Conservation (phyloP, 1,139 yeast genomes). For the Debaryomyces sp. region DNA sequence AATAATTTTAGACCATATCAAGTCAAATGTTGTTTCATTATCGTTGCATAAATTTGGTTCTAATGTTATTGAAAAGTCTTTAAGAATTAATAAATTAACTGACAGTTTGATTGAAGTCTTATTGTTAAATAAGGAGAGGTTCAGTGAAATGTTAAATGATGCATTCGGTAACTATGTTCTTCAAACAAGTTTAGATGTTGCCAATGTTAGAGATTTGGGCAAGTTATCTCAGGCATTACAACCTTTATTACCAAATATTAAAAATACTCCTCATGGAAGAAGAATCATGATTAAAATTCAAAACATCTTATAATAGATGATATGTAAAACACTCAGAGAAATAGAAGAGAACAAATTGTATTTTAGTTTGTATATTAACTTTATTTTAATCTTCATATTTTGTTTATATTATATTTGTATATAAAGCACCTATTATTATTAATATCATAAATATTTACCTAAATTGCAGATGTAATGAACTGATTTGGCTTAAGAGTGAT, state of each 20-base stretch:
- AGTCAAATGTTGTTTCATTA: slow-evolving; percentile 61
- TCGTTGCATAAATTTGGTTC: slow-evolving; percentile 93
- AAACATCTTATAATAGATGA: slow-evolving; percentile 17
- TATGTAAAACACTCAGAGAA: background rate
- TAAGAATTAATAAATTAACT: slow-evolving; percentile 52
- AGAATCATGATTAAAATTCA: slow-evolving; percentile 66
- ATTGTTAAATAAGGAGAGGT: slow-evolving; percentile 28
- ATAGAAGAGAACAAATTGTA: slow-evolving; percentile 10
- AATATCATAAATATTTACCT: background rate
- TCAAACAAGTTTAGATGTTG: slow-evolving; percentile 59
- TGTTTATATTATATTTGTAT: slow-evolving; percentile 6
- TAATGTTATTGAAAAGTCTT: slow-evolving; percentile 87
- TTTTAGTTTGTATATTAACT: slow-evolving; percentile 14
- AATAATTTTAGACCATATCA: slow-evolving; percentile 53
- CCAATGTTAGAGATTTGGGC: slow-evolving; percentile 55
- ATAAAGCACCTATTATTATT: background rate
- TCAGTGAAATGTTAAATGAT: slow-evolving; percentile 45
- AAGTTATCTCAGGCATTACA: slow-evolving; percentile 57
- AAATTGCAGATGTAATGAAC: background rate
- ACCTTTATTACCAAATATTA: slow-evolving; percentile 66
- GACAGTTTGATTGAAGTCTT: slow-evolving; percentile 38
- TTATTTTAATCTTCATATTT: slow-evolving; percentile 6
- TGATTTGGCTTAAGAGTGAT: background rate
- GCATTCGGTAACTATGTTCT: slow-evolving; percentile 52
- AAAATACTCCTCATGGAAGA: slow-evolving; percentile 93